These are phyloP conservation scores for Cryptomeria japonica DNA, from an alignment of 75 land plant species.

Conservation along the genomic window DNA sequence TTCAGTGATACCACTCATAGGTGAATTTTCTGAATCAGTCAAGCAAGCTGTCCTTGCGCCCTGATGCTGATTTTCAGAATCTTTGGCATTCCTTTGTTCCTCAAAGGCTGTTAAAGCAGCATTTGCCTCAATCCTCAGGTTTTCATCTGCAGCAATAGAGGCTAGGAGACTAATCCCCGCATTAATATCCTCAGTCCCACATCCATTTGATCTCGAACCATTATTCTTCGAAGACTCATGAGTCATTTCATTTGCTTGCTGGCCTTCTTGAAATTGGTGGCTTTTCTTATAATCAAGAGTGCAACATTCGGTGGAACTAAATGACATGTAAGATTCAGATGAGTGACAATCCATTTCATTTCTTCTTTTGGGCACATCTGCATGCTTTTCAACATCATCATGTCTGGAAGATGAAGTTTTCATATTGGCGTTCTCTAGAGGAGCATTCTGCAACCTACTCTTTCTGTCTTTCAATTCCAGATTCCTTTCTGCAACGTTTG, in stretches of 20 bases:
- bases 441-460: slow-evolving; percentile 11
- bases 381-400: slow-evolving; percentile 1
- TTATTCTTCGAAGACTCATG: not conserved
- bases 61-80: slow-evolving; percentile 8
- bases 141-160: slow-evolving; percentile 28
- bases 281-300: slow-evolving; percentile 7
- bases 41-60: not conserved
- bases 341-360: slow-evolving; percentile 15
- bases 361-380: slow-evolving; percentile 1
- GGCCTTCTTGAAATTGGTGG: slow-evolving; percentile 1
- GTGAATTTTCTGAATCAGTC: slow-evolving; percentile 14
- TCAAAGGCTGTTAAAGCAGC: slow-evolving; percentile 1
- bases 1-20: slow-evolving; percentile 12
- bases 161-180: slow-evolving; percentile 28
- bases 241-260: not conserved
- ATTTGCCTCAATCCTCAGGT: slow-evolving; percentile 16
- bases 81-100: not conserved
- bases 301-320: slow-evolving; percentile 14
- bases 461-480: slow-evolving; percentile 6
- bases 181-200: slow-evolving; percentile 5
- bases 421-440: not conserved
- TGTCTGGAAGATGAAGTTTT: slow-evolving; percentile 1
- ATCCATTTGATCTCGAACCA: not conserved
- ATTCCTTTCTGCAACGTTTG: not conserved
- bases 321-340: slow-evolving; percentile 12